These are phyloP conservation scores for Helenozyma rhizophorensis DNA, from an alignment of 805 yeast species.

Conservation along the genomic window DNA sequence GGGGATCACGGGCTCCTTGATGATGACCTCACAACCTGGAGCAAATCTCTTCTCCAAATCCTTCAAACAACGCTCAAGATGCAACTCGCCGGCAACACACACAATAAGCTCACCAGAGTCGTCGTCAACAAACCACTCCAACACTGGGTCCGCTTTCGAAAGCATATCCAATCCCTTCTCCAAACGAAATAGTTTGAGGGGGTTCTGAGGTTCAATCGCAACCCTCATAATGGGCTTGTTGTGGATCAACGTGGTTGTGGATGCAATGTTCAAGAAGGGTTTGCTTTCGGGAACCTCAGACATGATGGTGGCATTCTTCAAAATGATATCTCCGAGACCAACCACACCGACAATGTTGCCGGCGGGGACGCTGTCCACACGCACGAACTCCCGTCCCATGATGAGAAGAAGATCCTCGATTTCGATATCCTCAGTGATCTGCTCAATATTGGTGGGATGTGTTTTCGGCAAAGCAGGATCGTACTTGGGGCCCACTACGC, in stretches of 20 bases:
- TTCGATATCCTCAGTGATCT: conserved; percentile 52
- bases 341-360: conserved; percentile 95
- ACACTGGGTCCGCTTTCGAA: conserved; percentile 92
- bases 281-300: conserved; percentile 58
- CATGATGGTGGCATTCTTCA: conserved; percentile 82
- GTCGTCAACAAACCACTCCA: conserved; percentile 71
- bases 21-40: conserved; percentile 70
- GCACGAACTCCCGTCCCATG: conserved; percentile 88
- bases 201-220: conserved; percentile 92
- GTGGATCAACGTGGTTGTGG: conserved; percentile 43
- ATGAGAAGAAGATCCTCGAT: conserved; percentile 70
- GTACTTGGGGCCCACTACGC: conserved; percentile 83
- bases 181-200: conserved; percentile 68
- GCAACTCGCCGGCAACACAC: conserved; percentile 95
- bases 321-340: conserved; percentile 75
- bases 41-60: conserved; percentile 91
- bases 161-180: conserved; percentile 75
- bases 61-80: conserved; percentile 88
- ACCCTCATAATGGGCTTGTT: conserved; percentile 92
- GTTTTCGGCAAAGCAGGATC: conserved; percentile 50
- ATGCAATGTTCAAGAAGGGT: conserved; percentile 64
- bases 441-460: conserved; percentile 39
- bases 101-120: conserved; percentile 91
- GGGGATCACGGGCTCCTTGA: conserved; percentile 92
- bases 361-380: conserved; percentile 79